Evolutionary conservation across 768 basidiomycete species (phyloP), one percentile per base, ranked within the genome.

Genomic region (Mycena alexandri): DNA sequence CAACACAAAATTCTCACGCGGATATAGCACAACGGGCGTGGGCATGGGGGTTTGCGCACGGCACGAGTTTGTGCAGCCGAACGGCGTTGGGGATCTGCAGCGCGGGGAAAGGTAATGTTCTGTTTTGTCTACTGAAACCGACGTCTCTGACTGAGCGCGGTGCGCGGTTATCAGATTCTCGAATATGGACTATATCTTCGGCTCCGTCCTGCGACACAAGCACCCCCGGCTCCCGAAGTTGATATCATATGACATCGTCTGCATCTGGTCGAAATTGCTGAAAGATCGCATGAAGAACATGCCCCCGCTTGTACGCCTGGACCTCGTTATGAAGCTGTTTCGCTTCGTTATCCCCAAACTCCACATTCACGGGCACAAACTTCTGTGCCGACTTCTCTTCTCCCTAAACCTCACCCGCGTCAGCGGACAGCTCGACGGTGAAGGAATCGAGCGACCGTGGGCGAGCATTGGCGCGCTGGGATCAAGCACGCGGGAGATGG

Each of bases 291-390:
- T 50, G 48, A 1, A 7, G 48, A 21, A 48, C 62, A 14, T 61
- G 0, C 48, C 51, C 0, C 55, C 53, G 5, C 34, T 43, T 1
- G 44, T 78, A 17, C 56, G 65, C 7, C 67, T 71, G 24, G 19
- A n/a, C 17, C 4, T 61, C 43, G 14, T 61, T 9, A 9, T 33
- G 8, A 22, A 3, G 3, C 38, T 63, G 2, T 41, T 43, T 16
- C 1, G 14, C 5, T 63, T 63, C 17, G 51, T 63, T 0, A 51
- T 80, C 5, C 65, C 65, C 13, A 66, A 66, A 33, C 11, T 67
- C 6, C 59, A 67, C 43, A 61, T 42, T 21, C 72, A 70, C 13
- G 75, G 71, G 0, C 78, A 79, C 53, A 64, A 70, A 6, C 0
- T 50, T 4, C 6, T 10, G 1, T 50, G 48, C 13, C 48, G 29